Evolutionary conservation across 108 stramenopile species (phyloP).

Genomic region (Epipyxis sp.): DNA sequence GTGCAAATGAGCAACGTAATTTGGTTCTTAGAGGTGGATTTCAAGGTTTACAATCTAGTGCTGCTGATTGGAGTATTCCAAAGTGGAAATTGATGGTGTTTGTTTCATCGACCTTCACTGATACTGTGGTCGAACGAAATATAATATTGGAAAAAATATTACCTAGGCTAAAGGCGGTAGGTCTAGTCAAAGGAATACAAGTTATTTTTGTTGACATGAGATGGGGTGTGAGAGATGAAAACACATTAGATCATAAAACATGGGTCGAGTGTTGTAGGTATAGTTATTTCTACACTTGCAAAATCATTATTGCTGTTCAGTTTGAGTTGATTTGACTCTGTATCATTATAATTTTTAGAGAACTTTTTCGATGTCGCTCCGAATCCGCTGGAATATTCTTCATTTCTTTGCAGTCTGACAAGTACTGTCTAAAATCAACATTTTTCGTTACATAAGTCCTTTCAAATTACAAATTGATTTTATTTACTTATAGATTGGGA

Average conservation of each 20-base stretch:
- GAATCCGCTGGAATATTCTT: conserved; percentile 21
- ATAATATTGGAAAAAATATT: not conserved
- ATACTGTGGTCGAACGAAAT: not conserved
- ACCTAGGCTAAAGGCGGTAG: not conserved
- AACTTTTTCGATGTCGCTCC: conserved; percentile 1
- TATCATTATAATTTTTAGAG: too few species aligned
- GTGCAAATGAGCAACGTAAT: too few species aligned
- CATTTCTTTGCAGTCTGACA: conserved; percentile 3
- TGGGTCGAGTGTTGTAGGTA: not conserved
- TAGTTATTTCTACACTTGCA: too few species aligned
- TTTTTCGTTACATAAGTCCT: too few species aligned
- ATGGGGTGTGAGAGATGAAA: conserved; percentile 10
- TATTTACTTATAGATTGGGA: too few species aligned
- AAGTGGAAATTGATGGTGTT: not conserved
- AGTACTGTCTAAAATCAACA: too few species aligned
- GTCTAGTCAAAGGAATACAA: not conserved
- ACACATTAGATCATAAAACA: conserved; percentile 19
- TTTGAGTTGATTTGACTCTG: too few species aligned
- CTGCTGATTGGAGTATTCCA: not conserved
- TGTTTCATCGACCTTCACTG: conserved; percentile 1
- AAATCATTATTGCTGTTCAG: too few species aligned
- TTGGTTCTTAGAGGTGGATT: too few species aligned
- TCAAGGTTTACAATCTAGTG: too few species aligned
- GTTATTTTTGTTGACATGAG: conserved; percentile 9
- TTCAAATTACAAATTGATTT: too few species aligned